Conservation (phyloP, 2,329 filamentous ascomycete species). For the Sporothrix humicola region DNA sequence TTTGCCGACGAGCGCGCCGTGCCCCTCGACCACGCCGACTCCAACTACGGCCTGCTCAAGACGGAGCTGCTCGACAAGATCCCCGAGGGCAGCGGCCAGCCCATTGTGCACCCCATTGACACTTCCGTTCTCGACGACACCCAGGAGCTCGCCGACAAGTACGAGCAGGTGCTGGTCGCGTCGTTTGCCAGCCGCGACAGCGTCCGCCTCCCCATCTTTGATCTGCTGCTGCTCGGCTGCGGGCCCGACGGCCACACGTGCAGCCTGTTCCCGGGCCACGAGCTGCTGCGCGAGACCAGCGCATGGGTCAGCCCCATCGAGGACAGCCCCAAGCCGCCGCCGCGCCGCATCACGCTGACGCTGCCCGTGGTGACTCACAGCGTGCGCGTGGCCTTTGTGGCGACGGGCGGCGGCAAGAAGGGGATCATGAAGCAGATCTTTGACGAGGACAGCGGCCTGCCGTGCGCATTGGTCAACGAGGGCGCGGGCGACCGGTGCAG, state of each 20-base stretch:
- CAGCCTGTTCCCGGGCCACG: conserved; percentile 90
- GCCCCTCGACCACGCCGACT: conserved; percentile 87
- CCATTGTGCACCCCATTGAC: conserved; percentile 81
- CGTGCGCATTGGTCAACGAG: conserved; percentile 87
- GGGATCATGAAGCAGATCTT: conserved; percentile 93
- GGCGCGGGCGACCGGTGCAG: conserved; percentile 82
- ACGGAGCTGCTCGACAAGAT: conserved; percentile 88
- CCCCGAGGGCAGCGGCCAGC: conserved; percentile 67
- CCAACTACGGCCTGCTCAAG: conserved; percentile 91
- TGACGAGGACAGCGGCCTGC: conserved; percentile 77
- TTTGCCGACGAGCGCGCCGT: conserved; percentile 98
- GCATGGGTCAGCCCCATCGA: conserved; percentile 93
- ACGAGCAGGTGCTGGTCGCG: conserved; percentile 84
- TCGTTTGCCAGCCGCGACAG: conserved; percentile 91
- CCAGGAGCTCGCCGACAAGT: conserved; percentile 91
- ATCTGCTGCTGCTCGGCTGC: conserved; percentile 89
- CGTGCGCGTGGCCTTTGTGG: conserved; percentile 86
- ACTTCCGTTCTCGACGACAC: conserved; percentile 68
- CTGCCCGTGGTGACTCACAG: conserved; percentile 89
- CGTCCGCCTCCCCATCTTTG: conserved; percentile 93
- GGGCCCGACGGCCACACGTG: conserved; percentile 97
- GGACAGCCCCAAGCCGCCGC: conserved; percentile 93
- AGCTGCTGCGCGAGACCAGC: conserved; percentile 80
- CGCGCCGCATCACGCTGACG: conserved; percentile 87
- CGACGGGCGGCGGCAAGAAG: conserved; percentile 87